phyloP scores from a whole-genome alignment of 305 asterid species.

The Caryopteris hybrid region DNA sequence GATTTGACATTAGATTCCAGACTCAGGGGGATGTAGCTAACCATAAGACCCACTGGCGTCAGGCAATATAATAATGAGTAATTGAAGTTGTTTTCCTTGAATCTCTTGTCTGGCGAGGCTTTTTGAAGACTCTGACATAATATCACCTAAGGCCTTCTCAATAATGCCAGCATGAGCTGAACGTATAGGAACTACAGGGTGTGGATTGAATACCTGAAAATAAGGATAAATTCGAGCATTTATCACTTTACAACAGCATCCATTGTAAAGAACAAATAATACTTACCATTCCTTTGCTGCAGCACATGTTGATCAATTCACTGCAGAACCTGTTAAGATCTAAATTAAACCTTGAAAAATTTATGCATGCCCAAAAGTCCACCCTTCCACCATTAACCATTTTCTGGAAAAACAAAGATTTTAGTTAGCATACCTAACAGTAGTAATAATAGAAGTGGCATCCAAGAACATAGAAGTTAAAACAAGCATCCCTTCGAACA shows the following conservation, averaged over 20 bases:
- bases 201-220: conserved; percentile 36
- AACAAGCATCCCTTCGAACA: background rate
- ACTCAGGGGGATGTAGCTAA: conserved; percentile 17
- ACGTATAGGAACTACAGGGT: conserved; percentile 36
- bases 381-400: conserved; percentile 64
- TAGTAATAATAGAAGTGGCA: background rate
- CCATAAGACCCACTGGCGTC: conserved; percentile 65
- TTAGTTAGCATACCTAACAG: background rate
- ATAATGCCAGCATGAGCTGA: conserved; percentile 23
- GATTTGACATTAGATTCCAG: background rate
- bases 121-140: conserved; percentile 19
- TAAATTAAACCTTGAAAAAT: conserved; percentile 30
- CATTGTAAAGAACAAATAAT: background rate
- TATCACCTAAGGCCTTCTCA: conserved; percentile 37
- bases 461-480: background rate
- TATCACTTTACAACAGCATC: background rate
- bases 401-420: conserved; percentile 42
- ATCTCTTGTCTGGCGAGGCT: background rate
- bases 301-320: conserved; percentile 54
- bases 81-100: conserved; percentile 33
- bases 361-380: conserved; percentile 59
- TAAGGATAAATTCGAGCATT: background rate
- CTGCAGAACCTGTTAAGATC: conserved; percentile 31
- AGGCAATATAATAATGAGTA: conserved; percentile 68
- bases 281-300: conserved; percentile 77